These are phyloP conservation scores for Cephalotrichum gorgonifer DNA, from an alignment of 2,329 filamentous ascomycete genomes.

Conservation along the genomic window DNA sequence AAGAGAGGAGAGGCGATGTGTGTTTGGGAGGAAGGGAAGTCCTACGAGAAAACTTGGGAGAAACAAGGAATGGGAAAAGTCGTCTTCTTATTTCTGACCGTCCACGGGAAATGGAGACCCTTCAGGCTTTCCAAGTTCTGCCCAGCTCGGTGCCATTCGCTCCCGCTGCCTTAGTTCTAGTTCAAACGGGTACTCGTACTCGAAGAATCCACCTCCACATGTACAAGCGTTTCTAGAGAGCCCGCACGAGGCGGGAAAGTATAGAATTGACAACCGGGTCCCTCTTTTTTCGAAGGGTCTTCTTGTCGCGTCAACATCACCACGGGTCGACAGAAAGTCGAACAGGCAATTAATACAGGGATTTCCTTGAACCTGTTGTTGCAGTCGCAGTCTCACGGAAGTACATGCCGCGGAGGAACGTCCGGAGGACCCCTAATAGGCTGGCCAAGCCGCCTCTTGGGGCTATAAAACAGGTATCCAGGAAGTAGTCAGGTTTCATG, in stretches of 20 bases:
- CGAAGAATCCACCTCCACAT: background rate
- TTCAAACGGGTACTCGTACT: no score
- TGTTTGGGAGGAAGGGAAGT: background rate
- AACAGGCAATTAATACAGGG: background rate
- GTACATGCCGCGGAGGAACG: background rate
- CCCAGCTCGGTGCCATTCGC: no score
- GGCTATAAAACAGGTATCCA: background rate
- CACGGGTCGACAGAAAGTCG: background rate
- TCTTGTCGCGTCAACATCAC: background rate
- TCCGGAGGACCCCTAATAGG: background rate
- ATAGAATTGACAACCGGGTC: background rate
- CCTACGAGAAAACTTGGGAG: background rate
- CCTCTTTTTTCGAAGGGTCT: no score
- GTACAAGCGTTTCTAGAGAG: background rate
- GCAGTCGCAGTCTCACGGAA: background rate
- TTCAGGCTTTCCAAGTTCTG: no score
- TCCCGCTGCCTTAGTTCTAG: no score
- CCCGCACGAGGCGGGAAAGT: background rate
- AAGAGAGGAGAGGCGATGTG: background rate
- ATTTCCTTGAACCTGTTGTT: background rate
- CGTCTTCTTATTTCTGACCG: background rate
- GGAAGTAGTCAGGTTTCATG: background rate
- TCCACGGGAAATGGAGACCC: background rate
- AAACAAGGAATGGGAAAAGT: background rate
- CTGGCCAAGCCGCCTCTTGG: background rate